phyloP scores from a whole-genome alignment of 306 rosid genomes.

The Vigna unguiculata region DNA sequence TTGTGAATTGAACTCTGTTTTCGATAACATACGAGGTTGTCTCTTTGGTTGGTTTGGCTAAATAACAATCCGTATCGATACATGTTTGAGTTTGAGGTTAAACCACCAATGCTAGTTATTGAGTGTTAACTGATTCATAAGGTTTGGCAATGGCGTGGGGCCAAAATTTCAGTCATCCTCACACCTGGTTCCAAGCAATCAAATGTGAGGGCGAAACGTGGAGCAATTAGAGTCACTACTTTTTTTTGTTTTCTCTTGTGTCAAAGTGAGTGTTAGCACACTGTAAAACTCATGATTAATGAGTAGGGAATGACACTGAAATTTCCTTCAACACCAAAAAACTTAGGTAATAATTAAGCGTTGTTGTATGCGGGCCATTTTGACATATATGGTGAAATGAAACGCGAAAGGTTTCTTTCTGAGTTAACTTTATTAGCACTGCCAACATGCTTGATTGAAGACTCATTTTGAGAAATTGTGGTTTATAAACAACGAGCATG shows the following conservation, averaged over 20 bases:
- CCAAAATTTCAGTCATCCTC: background rate
- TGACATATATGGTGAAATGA: background rate
- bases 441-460: no score
- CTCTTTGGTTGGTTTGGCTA: no score
- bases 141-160: background rate
- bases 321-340: constrained; percentile 45
- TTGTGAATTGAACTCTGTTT: no score
- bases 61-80: no score
- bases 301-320: constrained; percentile 36
- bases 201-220: constrained; percentile 21
- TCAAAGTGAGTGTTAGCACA: constrained; percentile 27
- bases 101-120: background rate
- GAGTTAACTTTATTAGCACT: constrained; percentile 20
- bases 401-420: constrained; percentile 12
- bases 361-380: background rate
- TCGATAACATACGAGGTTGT: no score
- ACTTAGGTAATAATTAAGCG: background rate
- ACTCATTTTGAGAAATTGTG: no score
- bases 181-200: background rate
- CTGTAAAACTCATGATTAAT: constrained; percentile 34
- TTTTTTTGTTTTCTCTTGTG: constrained; percentile 27
- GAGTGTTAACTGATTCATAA: background rate
- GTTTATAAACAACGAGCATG: no score
- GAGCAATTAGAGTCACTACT: constrained; percentile 33
- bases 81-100: background rate